These are phyloP conservation scores for Plasmodium falciparum DNA, from an alignment of 169 alveolate genomes.

Conservation along the genomic window DNA sequence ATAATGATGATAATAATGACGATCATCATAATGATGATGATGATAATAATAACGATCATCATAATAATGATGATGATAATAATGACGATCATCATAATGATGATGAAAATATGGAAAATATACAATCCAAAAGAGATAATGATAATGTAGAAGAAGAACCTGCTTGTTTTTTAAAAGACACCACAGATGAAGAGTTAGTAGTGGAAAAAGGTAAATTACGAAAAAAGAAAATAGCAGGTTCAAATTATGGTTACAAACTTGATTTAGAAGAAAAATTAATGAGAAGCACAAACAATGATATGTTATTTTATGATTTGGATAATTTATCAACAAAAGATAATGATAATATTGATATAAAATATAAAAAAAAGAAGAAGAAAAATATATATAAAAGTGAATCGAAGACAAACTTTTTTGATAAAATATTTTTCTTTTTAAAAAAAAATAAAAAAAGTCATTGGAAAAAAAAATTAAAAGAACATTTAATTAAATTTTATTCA, in stretches of 20 bases:
- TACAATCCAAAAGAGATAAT: neutral
- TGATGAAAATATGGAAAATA: neutral
- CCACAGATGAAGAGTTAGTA: conserved; percentile 32
- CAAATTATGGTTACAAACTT: conserved; percentile 38
- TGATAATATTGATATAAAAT: conserved; percentile 28
- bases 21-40: neutral
- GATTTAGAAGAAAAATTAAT: conserved; percentile 27
- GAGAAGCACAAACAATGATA: conserved; percentile 44
- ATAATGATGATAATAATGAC: neutral
- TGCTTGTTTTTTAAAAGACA: conserved; percentile 32
- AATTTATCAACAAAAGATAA: conserved; percentile 55
- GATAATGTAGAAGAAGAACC: neutral
- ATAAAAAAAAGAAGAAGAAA: conserved; percentile 29
- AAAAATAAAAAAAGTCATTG: conserved; percentile 71
- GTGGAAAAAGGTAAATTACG: conserved; percentile 6
- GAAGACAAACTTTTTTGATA: conserved; percentile 27
- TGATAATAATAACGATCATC: neutral
- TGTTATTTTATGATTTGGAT: conserved; percentile 55
- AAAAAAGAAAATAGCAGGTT: conserved; percentile 9
- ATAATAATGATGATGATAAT: neutral
- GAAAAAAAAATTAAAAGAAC: conserved; percentile 72
- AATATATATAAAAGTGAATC: conserved; percentile 15
- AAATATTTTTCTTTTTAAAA: conserved; percentile 38
- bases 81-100: neutral
- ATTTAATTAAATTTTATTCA: conserved; percentile 54